Conservation (phyloP, 225 moss, liverwort and hornwort genomes). For the Pseudisothecium myosuroides region DNA sequence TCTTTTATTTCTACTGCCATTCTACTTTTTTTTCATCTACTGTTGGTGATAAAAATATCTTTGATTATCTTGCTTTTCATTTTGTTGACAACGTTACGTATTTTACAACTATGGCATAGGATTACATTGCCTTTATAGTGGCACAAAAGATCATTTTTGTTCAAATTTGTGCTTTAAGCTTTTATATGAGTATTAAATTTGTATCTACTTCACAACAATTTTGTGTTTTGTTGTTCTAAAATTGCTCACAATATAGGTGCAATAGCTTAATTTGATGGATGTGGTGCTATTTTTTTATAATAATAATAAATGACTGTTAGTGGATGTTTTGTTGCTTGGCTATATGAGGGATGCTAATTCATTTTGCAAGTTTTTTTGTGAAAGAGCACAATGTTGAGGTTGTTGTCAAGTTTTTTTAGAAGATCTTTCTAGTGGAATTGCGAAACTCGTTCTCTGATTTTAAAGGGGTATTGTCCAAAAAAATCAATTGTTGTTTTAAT, state of each 20-base stretch:
- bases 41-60: background rate
- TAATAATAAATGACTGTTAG: background rate
- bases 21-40: background rate
- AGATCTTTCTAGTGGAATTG: no score
- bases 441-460: no score
- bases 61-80: background rate
- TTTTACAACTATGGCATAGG: fast-evolving
- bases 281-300: fast-evolving
- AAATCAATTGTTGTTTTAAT: no score
- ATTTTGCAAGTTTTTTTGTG: background rate
- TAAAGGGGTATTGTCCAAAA: no score
- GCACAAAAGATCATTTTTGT: background rate
- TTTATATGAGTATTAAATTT: background rate
- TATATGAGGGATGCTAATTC: no score
- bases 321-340: background rate
- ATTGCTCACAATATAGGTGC: background rate
- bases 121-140: background rate
- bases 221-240: background rate
- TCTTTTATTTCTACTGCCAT: fast-evolving
- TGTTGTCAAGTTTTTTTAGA: background rate
- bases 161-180: background rate
- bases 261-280: background rate
- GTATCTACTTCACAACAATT: fast-evolving
- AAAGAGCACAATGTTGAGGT: background rate
- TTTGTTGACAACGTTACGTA: fast-evolving